Evolutionary conservation across 306 rosid species (phyloP), one percentile per base, ranked within the genome.

Genomic region (Cucurbita moschata): DNA sequence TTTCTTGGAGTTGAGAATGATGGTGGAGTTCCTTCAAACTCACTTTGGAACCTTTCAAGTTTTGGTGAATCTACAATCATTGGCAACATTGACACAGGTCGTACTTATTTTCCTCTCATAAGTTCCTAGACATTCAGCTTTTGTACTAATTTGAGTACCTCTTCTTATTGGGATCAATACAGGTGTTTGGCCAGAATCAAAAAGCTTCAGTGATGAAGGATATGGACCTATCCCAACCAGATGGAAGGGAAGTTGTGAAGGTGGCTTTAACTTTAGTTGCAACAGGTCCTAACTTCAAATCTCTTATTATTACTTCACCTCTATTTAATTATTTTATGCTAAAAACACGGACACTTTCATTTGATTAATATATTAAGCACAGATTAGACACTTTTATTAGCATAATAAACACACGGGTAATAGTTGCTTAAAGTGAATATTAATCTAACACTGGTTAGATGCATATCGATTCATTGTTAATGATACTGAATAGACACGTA

Each of bases 1-100:
- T 88, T 91, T 79, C 82, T 91, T 86, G 49, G 47, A 21, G 44
- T 82, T 55, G 87, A 84, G 37, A 10, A 44, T 8, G 56, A 81
- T 53, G 86, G 83, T 12, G 83, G 56, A 0, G 16, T 65, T 76
- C 64, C 54, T 15, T 19, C 66, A 3, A 50, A 47, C 12, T 88
- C 97, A 0, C 4, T 85, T 5, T 83, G 87, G 54, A 64, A 61
- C 13, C 82, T 77, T 78, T 88, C 92, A 65, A 84, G 84, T 52
- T 85, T 73, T 73, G 97, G 97, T 58, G 86, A 84, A 81, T 85
- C 86, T 49, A 70, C 78, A 38, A 91, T 91, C 52, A 77, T 91
- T 46, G 96, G 63, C 5, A 78, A 84, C 70, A 81, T 91, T 77
- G 96, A 88, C 79, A 81, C 90, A 4, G 92, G 96, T 90, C 80